These are phyloP conservation scores for Candida maris DNA, from an alignment of 805 yeast species.

Conservation along the genomic window DNA sequence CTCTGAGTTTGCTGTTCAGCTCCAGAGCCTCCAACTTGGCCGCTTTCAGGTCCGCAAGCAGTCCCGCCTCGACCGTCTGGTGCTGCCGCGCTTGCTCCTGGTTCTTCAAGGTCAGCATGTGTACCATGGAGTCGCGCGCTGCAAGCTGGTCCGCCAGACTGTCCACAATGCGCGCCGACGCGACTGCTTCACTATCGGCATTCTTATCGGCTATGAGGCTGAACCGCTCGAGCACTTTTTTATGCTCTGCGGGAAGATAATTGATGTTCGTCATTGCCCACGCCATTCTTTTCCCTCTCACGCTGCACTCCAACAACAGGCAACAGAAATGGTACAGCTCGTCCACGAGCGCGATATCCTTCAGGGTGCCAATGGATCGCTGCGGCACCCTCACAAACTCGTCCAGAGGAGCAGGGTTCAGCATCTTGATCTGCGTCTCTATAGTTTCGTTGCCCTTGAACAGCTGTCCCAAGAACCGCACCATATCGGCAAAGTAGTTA, in stretches of 20 bases:
- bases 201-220: constrained; percentile 20
- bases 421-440: constrained; percentile 10
- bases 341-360: constrained; percentile 13
- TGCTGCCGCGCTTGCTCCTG: constrained; percentile 6
- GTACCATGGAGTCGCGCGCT: constrained; percentile 10
- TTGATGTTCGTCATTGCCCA: constrained; percentile 29
- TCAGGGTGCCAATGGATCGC: constrained; percentile 2
- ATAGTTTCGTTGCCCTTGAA: constrained; percentile 17
- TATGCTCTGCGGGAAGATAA: constrained; percentile 19
- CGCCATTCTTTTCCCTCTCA: constrained; percentile 24
- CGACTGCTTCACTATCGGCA: constrained; percentile 10
- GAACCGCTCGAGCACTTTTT: constrained; percentile 18
- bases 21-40: constrained; percentile 4
- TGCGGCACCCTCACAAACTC: constrained; percentile 3
- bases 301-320: constrained; percentile 21
- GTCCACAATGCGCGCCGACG: constrained; percentile 12
- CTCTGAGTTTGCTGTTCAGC: constrained; percentile 7
- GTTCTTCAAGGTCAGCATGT: constrained; percentile 5
- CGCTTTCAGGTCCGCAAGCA: constrained; percentile 7
- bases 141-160: constrained; percentile 8
- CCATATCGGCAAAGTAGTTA: constrained; percentile 10
- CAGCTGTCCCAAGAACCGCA: constrained; percentile 8
- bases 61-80: constrained; percentile 6
- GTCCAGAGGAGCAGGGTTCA: constrained; percentile 12
- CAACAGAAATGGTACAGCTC: constrained; percentile 25